A percentile compares a stretch with the other conserved stretches of the same genome.
These are phyloP conservation scores for Massarina eburnea DNA, from an alignment of 2,329 filamentous ascomycete species.

Conservation along the genomic window DNA sequence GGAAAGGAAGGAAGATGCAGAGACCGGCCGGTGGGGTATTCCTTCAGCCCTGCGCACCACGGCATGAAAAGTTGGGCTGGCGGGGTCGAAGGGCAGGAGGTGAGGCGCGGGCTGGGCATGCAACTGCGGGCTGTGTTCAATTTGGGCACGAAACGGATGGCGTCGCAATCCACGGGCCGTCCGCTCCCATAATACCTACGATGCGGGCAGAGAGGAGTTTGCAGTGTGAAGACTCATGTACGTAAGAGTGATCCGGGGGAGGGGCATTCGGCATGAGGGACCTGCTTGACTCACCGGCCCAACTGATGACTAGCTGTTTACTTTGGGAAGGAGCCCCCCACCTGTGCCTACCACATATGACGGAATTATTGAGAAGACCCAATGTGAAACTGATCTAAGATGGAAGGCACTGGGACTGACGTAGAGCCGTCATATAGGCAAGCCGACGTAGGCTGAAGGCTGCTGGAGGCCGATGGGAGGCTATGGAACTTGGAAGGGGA, in stretches of 20 bases:
- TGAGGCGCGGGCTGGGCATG: neutral
- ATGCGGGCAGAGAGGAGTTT: too few relatives aligned
- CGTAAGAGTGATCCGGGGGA: too few relatives aligned
- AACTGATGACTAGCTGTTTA: neutral
- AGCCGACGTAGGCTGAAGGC: too few relatives aligned
- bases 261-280: too few relatives aligned
- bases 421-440: too few relatives aligned
- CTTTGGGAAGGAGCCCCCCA: neutral
- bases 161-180: neutral
- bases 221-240: too few relatives aligned
- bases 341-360: too few relatives aligned
- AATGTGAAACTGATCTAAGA: neutral
- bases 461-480: too few relatives aligned
- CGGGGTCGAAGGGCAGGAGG: neutral
- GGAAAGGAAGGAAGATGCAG: neutral
- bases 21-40: neutral
- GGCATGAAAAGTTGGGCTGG: too few relatives aligned
- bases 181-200: neutral
- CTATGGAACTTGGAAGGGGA: too few relatives aligned
- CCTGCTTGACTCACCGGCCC: too few relatives aligned
- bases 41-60: too few relatives aligned
- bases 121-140: neutral
- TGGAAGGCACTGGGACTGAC: neutral
- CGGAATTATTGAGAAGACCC: neutral
- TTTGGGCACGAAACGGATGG: neutral